These are phyloP conservation scores for Saturnispora gosingensis DNA, from an alignment of 805 yeast species.

Conservation along the genomic window DNA sequence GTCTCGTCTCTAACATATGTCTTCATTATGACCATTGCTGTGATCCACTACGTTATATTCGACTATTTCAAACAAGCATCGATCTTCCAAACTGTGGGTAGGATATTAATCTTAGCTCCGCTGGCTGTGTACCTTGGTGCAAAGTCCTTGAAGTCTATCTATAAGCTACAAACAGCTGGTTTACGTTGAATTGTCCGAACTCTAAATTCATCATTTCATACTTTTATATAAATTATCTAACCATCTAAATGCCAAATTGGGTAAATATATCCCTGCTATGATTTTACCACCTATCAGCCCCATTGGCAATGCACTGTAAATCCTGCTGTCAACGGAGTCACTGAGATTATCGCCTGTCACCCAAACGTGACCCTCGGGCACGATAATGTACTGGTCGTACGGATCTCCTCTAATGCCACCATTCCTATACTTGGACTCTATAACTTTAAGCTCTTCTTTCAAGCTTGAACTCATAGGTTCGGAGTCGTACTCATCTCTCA, in stretches of 20 bases:
- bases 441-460: conserved; percentile 1
- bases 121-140: conserved; percentile 55
- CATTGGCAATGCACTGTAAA: conserved; percentile 84
- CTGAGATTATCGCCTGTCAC: conserved; percentile 90
- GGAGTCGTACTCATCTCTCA: conserved; percentile 6
- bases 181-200: conserved; percentile 9
- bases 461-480: neutral
- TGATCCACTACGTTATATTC: conserved; percentile 45
- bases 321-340: conserved; percentile 80
- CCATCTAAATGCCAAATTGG: conserved; percentile 40
- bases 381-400: conserved; percentile 49
- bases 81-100: conserved; percentile 49
- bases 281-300: conserved; percentile 83
- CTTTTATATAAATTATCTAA: conserved; percentile 42
- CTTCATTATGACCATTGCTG: conserved; percentile 39
- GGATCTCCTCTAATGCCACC: conserved; percentile 18
- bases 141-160: conserved; percentile 43
- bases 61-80: conserved; percentile 51
- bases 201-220: neutral
- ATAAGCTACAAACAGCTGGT: conserved; percentile 23
- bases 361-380: conserved; percentile 96
- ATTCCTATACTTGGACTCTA: conserved; percentile 1
- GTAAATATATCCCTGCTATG: conserved; percentile 55
- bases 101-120: conserved; percentile 39
- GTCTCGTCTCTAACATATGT: conserved; percentile 21